Conservation (phyloP, 1,284 basidiomycete species). For the Boletus calvinii region DNA sequence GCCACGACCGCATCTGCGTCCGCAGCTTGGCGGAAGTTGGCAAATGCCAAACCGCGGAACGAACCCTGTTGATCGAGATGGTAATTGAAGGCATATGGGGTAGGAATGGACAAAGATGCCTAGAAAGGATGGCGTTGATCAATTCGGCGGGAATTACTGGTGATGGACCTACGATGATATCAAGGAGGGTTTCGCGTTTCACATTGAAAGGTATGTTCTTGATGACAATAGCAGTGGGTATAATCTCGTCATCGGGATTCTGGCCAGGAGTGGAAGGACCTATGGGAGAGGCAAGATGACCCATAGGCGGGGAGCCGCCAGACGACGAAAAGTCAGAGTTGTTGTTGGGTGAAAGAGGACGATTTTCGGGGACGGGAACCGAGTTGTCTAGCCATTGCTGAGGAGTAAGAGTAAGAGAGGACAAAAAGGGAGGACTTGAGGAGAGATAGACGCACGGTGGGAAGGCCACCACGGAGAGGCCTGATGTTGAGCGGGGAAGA, state of each 20-base stretch:
- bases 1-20: conserved; percentile 97
- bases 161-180: conserved; percentile 80
- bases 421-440: conserved; percentile 14
- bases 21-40: conserved; percentile 89
- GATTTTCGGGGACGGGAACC: conserved; percentile 53
- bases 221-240: conserved; percentile 99
- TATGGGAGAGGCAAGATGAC: conserved; percentile 52
- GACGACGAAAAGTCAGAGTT: conserved; percentile 83
- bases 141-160: conserved; percentile 14
- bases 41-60: conserved; percentile 97
- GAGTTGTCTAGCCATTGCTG: conserved; percentile 81
- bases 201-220: conserved; percentile 99
- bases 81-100: conserved; percentile 99
- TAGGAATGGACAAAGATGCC: conserved; percentile 91
- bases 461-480: conserved; percentile 63
- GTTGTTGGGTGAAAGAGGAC: conserved; percentile 80
- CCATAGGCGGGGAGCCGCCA: conserved; percentile 73
- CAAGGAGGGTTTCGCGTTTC: conserved; percentile 91
- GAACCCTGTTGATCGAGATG: conserved; percentile 93
- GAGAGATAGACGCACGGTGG: conserved; percentile 54
- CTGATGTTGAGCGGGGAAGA: conserved; percentile 75
- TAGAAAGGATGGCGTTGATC: conserved; percentile 34
- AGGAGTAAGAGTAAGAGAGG: conserved; percentile 13
- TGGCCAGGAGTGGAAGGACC: conserved; percentile 49
- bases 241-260: conserved; percentile 84